Evolutionary conservation across 129 eudicot genomes (phyloP), one percentile per base, ranked within the genome.

Genomic region (Heracleum sosnowskyi): DNA sequence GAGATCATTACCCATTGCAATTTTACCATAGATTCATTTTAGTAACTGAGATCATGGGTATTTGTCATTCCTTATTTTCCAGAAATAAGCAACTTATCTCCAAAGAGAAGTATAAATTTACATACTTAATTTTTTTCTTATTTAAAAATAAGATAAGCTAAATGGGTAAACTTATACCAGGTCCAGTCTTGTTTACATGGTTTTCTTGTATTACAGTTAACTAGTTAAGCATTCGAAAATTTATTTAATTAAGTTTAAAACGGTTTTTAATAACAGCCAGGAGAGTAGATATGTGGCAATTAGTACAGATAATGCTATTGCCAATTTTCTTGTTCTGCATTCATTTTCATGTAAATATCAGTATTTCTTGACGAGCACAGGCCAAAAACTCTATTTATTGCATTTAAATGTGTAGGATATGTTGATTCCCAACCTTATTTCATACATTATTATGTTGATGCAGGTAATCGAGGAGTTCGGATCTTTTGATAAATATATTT

Each of bases 401-500:
- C 37, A 29, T 31, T 31, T 15, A 4, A n/a, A n/a, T 11, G 29
- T 0, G 31, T 26, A 36, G 20, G 33, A 1, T 11, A 29, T 73
- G 5, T 74, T 26, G 16, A 28, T 44, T 74, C 40, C 36, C 40
- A 15, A 73, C 76, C 33, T 22, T 11, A n/a, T 40, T 5, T 44
- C 12, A 1, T 29, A 24, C 79, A 47, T 51, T 31, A 4, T 41
- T n/a, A 26, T 81, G 51, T 45, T 83, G 77, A 37, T 86, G 88
- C 94, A 94, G 98, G 85, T 91, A 83, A 80, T 82, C 2, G 85
- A 85, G 22, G 97, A 91, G 79, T 75, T 89, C 75, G 97, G 98
- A 51, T 91, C 98, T 9, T 94, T 94, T 33, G 92, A 90, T 83
- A 90, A 88, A 85, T 95, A 91, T 81, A 87, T 95, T 49, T 95